Evolutionary conservation across 768 basidiomycete genomes (phyloP), one percentile per base, ranked within the genome.

Genomic region (Galerina marginata): DNA sequence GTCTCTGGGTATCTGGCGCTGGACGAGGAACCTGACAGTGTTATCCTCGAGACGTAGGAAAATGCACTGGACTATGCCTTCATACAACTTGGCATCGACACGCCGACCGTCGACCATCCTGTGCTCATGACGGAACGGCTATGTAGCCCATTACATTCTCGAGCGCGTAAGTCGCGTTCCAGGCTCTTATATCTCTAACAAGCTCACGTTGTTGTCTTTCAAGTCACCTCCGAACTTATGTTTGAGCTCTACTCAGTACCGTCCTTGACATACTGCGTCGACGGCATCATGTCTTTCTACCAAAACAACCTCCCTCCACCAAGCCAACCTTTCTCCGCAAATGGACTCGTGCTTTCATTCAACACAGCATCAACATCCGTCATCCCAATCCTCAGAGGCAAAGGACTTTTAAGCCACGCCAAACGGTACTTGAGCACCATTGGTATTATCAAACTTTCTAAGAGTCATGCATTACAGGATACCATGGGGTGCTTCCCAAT

Each of bases 141-240:
- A 2, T 89, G 88, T 55, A 93, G 95, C 25, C 95, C 95, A 0
- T 72, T 96, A 20, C 93, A 96, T 74, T 97, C 94, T 2, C 81
- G 97, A 70, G 85, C 89, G 44, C 71, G 96, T 96, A 71, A 56
- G 93, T 84, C 15, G 16, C 46, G 3, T 23, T 43, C 2, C 45
- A 47, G 54, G 14, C 23, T 4, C 20, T 36, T 58, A 65, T 26
- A 26, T 29, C 20, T 25, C 46, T 58, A 54, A 29, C 45, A 40
- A 5, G 58, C 44, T 50, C n/a, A 38, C 45, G 51, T 29, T 43
- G 39, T 33, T 52, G 2, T 6, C 37, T 29, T 23, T 45, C 45
- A 68, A 96, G 94, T 97, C 56, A 96, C 95, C 9, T 95, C 95
- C 0, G 97, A 99, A 69, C 87, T 99, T 33, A 86, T 99, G 76